Conservation (phyloP, 345 rosid genomes). For the Nephelium lappaceum region DNA sequence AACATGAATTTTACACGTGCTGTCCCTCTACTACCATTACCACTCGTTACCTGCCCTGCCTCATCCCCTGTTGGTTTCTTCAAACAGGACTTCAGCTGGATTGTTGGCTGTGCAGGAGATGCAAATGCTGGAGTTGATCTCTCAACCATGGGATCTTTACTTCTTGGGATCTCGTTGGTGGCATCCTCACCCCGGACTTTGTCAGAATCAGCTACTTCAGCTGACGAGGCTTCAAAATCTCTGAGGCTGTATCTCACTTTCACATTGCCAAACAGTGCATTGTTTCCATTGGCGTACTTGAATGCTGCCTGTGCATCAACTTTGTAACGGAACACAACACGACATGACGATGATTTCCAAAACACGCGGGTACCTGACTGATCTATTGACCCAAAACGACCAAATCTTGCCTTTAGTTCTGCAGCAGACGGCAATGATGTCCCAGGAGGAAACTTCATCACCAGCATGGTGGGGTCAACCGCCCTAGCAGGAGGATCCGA, state of each 20-base stretch:
- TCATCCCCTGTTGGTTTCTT: conserved; percentile 71
- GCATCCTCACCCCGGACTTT: conserved; percentile 49
- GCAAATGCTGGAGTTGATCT: conserved; percentile 34
- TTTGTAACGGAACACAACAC: conserved; percentile 89
- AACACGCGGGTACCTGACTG: conserved; percentile 84
- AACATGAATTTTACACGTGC: conserved; percentile 93
- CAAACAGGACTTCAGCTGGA: conserved; percentile 81
- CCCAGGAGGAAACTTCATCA: conserved; percentile 91
- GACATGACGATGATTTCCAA: conserved; percentile 90
- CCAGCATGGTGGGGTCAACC: conserved; percentile 94
- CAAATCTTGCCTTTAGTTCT: conserved; percentile 88
- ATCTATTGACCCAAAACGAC: conserved; percentile 91
- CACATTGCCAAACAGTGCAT: conserved; percentile 70
- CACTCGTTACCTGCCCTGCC: conserved; percentile 31
- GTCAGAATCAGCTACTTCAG: conserved; percentile 55
- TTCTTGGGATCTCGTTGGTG: conserved; percentile 30
- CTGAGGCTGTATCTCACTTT: conserved; percentile 70
- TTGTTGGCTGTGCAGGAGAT: conserved; percentile 37
- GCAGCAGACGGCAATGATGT: conserved; percentile 89
- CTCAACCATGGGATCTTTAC: conserved; percentile 44
- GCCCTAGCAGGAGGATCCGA: conserved; percentile 49
- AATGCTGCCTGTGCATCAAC: conserved; percentile 81
- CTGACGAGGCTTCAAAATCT: conserved; percentile 63
- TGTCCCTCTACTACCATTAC: conserved; percentile 60
- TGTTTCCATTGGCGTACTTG: conserved; percentile 69